Evolutionary conservation across 2,329 filamentous ascomycete genomes (phyloP).

Genomic region (Aspergillus neoniger): DNA sequence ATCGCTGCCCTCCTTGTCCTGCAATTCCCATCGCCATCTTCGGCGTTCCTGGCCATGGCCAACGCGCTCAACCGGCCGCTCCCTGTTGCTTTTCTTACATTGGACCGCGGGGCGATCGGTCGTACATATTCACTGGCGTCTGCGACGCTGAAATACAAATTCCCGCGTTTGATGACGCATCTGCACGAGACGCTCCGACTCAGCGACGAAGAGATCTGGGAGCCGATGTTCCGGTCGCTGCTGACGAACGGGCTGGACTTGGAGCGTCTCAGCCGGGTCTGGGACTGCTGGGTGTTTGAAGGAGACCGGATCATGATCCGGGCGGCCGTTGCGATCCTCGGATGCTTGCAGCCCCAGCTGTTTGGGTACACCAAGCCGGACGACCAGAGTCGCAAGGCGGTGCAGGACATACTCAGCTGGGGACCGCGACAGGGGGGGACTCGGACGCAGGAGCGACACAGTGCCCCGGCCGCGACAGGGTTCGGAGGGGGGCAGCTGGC

Average conservation of each 20-base stretch:
- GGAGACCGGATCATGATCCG: conserved; percentile 55
- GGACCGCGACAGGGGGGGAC: conserved; percentile 37
- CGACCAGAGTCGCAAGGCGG: conserved; percentile 37
- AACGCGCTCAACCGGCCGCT: conserved; percentile 64
- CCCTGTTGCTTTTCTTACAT: conserved; percentile 62
- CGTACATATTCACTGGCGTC: conserved; percentile 59
- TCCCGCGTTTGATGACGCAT: conserved; percentile 56
- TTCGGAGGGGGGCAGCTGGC: conserved; percentile 40
- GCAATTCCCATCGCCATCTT: conserved; percentile 54
- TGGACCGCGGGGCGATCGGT: conserved; percentile 58
- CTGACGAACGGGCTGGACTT: conserved; percentile 55
- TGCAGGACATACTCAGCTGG: conserved; percentile 40
- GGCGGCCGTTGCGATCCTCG: conserved; percentile 47
- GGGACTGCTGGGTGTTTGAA: conserved; percentile 65
- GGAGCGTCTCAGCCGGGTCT: conserved; percentile 57
- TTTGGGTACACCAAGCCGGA: conserved; percentile 41
- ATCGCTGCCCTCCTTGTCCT: conserved; percentile 61
- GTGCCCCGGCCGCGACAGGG: conserved; percentile 35
- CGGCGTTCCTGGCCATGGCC: conserved; percentile 61
- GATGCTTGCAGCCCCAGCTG: conserved; percentile 46
- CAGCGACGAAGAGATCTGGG: conserved; percentile 50
- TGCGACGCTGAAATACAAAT: conserved; percentile 60
- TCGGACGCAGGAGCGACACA: conserved; percentile 39
- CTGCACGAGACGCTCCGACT: conserved; percentile 46
- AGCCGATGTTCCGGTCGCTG: conserved; percentile 56